A percentile compares a stretch with the other conserved stretches of the same genome.
Evolutionary conservation across 768 basidiomycete genomes (phyloP).

Genomic region (Pisolithus orientalis): DNA sequence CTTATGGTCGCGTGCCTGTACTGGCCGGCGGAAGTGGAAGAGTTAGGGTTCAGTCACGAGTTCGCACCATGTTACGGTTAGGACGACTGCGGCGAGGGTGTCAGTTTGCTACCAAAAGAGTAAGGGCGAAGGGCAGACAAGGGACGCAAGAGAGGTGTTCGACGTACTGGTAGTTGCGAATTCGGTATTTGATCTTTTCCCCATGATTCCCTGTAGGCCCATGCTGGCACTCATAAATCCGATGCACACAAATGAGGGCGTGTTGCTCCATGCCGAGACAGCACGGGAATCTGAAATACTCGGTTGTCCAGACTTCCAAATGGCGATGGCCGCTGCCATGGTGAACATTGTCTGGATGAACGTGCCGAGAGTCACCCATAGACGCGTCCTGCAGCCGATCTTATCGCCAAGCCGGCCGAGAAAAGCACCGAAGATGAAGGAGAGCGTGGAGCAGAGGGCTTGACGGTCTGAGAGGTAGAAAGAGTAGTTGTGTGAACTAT

Average conservation of each 20-base stretch:
- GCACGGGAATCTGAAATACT: slow-evolving; percentile 50
- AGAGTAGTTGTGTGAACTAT: slow-evolving; percentile 39
- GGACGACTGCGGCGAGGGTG: slow-evolving; percentile 47
- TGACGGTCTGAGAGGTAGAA: slow-evolving; percentile 84
- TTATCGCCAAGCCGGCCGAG: slow-evolving; percentile 81
- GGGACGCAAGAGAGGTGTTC: neutral
- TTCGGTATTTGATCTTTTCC: slow-evolving; percentile 69
- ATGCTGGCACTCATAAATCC: slow-evolving; percentile 76
- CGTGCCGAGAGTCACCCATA: slow-evolving; percentile 69
- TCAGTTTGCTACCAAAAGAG: neutral
- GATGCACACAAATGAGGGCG: slow-evolving; percentile 60
- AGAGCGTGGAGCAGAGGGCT: slow-evolving; percentile 70
- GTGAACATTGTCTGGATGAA: slow-evolving; percentile 72
- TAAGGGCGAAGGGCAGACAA: no score
- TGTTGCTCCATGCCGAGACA: slow-evolving; percentile 65
- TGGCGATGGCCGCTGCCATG: slow-evolving; percentile 61
- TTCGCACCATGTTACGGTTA: slow-evolving; percentile 88
- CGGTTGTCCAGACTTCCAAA: slow-evolving; percentile 62
- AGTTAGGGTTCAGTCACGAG: slow-evolving; percentile 77
- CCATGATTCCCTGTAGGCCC: slow-evolving; percentile 77
- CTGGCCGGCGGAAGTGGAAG: slow-evolving; percentile 47
- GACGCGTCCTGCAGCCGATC: slow-evolving; percentile 64
- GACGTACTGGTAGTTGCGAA: slow-evolving; percentile 69
- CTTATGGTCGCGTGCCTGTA: slow-evolving; percentile 65
- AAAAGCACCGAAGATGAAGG: slow-evolving; percentile 75